These are phyloP conservation scores for Zea luxurians DNA, from an alignment of 176 grass and related monocot genomes.

Conservation along the genomic window DNA sequence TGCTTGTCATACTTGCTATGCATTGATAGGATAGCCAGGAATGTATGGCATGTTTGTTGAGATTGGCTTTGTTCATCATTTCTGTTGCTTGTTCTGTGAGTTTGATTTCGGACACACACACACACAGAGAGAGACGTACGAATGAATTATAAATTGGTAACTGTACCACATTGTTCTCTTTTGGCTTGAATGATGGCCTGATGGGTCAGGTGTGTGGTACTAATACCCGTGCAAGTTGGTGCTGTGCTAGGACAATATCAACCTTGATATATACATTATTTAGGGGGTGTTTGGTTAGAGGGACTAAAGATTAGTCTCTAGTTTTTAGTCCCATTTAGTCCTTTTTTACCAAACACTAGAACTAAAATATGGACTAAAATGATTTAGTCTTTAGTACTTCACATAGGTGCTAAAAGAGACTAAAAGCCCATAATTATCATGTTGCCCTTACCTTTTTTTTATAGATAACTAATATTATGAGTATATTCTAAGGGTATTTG, in stretches of 20 bases:
- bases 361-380: too few species aligned
- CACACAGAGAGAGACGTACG: background rate
- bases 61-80: background rate
- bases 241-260: background rate
- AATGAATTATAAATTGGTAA: constrained; percentile 10
- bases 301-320: too few species aligned
- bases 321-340: too few species aligned
- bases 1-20: constrained; percentile 6
- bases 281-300: too few species aligned
- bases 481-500: too few species aligned
- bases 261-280: constrained; percentile 15
- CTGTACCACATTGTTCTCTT: constrained; percentile 14
- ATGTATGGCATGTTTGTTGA: constrained; percentile 6
- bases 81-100: background rate
- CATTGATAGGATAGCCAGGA: background rate
- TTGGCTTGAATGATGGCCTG: constrained; percentile 35
- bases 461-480: too few species aligned
- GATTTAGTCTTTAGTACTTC: too few species aligned
- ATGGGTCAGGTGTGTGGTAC: constrained; percentile 17
- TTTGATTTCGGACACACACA: constrained; percentile 3
- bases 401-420: too few species aligned
- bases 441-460: too few species aligned
- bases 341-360: too few species aligned
- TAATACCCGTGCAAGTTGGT: constrained; percentile 18
- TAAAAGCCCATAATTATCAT: too few species aligned